Base-by-base conservation (phyloP, 768 basidiomycete genomes). In the Mycena polygramma region DNA sequence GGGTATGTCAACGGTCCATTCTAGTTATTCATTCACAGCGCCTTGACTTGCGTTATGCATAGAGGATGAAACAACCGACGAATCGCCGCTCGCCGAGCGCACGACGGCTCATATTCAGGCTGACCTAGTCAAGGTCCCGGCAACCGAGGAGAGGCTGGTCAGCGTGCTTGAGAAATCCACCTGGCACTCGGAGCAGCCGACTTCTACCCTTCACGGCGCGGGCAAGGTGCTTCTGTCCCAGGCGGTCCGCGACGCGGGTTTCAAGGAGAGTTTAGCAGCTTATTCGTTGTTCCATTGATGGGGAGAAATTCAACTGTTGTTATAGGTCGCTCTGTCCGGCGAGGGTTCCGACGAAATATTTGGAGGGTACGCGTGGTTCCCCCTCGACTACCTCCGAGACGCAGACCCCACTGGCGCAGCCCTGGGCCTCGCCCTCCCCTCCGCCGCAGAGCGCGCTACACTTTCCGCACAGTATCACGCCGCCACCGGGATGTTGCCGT, bases 181-280 rank as follows among this genome's bases (percentile, higher is more conserved):
- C 9, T 76, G 69, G 68, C 75, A 76, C 49, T 51, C 68, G 8
- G 75, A 76, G 48, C 55, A 59, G 6, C 52, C 46, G 0, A 48
- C 41, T 36, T 24, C 57, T 0, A 68, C 60, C 17, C 69, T 74
- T 22, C 75, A 76, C 26, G 71, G 65, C 1, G 65, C 69, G 1
- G 75, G 73, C 1, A 76, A 74, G 41, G 22, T 70, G n/a, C 55
- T 74, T n/a, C 62, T 75, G 4, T 72, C 70, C 2, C 57, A 55
- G 30, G 52, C 65, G 1, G 69, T 71, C 10, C 74, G 63, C 5
- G 57, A 58, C n/a, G 39, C 30, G 0, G 75, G 75, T 2, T 76
- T 53, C 60, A 75, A 72, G 65, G 74, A 65, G 55, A n/a, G n/a
- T n/a, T n/a, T n/a, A n/a, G n/a, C n/a, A n/a, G n/a, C n/a, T n/a